A percentile compares a stretch with the other conserved stretches of the same genome.
Evolutionary conservation across 2,329 filamentous ascomycete genomes (phyloP).

Genomic region (Tolypocladium sp.): DNA sequence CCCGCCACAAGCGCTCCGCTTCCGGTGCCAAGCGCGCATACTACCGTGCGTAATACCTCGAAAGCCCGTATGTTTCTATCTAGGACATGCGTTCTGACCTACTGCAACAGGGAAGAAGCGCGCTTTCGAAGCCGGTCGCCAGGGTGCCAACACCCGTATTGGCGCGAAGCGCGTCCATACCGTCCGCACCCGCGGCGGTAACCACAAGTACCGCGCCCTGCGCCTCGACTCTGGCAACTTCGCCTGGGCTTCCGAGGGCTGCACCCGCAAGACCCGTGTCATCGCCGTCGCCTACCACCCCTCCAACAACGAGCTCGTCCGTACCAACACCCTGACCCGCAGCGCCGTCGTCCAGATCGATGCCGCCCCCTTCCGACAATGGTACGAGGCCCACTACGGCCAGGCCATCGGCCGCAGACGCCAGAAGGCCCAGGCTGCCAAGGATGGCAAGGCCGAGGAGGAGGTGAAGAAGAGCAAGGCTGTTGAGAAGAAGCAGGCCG

Average conservation of each 20-base stretch:
- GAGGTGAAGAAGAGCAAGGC: slow-evolving; percentile 88
- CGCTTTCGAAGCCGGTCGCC: slow-evolving; percentile 99
- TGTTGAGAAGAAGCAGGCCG: slow-evolving; percentile 93
- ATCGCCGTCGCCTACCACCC: slow-evolving; percentile 98
- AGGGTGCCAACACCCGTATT: slow-evolving; percentile 99
- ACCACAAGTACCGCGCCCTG: slow-evolving; percentile 99
- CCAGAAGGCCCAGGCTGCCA: slow-evolving; percentile 64
- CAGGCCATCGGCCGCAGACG: slow-evolving; percentile 79
- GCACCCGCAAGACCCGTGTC: slow-evolving; percentile 98
- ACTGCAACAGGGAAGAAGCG: slow-evolving; percentile 74
- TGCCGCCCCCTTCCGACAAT: slow-evolving; percentile 97
- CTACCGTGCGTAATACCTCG: slow-evolving; percentile 65
- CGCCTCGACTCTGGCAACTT: slow-evolving; percentile 99
- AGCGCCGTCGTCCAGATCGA: slow-evolving; percentile 98
- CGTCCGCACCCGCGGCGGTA: slow-evolving; percentile 94
- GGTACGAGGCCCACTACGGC: slow-evolving; percentile 99
- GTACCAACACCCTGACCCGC: slow-evolving; percentile 99
- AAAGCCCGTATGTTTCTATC: slow-evolving; percentile 54
- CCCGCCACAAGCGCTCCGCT: slow-evolving; percentile 99
- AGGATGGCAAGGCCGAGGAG: slow-evolving; percentile 54
- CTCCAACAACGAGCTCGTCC: slow-evolving; percentile 99
- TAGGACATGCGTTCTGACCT: slow-evolving; percentile 65
- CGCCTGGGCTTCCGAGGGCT: slow-evolving; percentile 96
- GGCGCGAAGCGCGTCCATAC: slow-evolving; percentile 93
- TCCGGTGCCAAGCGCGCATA: slow-evolving; percentile 95